phyloP scores from a whole-genome alignment of 345 rosid genomes.

The Firmiana major region DNA sequence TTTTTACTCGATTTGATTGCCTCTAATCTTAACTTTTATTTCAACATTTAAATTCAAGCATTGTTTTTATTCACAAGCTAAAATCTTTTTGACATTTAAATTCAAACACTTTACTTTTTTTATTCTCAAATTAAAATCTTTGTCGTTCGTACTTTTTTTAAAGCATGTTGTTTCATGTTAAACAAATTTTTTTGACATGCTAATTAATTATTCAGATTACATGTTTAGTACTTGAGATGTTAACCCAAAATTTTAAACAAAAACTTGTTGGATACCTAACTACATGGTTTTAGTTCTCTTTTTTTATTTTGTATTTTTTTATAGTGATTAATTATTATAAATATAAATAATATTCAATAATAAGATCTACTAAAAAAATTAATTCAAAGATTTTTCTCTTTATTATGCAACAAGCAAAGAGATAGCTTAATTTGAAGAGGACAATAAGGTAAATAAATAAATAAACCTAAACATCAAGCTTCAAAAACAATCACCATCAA shows the following conservation, averaged over 20 bases:
- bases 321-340: not conserved
- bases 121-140: too few species aligned
- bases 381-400: not conserved
- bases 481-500: not conserved
- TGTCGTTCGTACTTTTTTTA: too few species aligned
- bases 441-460: not conserved
- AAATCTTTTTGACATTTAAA: too few species aligned
- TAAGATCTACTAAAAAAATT: not conserved
- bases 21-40: too few species aligned
- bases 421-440: not conserved
- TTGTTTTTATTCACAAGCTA: too few species aligned
- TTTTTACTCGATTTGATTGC: too few species aligned
- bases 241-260: not conserved
- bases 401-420: not conserved
- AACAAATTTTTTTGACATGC: too few species aligned
- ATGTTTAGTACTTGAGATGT: not conserved
- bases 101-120: too few species aligned
- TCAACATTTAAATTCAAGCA: too few species aligned
- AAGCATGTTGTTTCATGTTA: too few species aligned
- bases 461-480: not conserved
- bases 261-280: not conserved
- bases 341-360: not conserved
- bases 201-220: not conserved
- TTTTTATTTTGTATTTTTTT: too few species aligned
- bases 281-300: too few species aligned